Base-by-base conservation (phyloP, 1,139 yeast species). In the Sugiyamaella japonica region DNA sequence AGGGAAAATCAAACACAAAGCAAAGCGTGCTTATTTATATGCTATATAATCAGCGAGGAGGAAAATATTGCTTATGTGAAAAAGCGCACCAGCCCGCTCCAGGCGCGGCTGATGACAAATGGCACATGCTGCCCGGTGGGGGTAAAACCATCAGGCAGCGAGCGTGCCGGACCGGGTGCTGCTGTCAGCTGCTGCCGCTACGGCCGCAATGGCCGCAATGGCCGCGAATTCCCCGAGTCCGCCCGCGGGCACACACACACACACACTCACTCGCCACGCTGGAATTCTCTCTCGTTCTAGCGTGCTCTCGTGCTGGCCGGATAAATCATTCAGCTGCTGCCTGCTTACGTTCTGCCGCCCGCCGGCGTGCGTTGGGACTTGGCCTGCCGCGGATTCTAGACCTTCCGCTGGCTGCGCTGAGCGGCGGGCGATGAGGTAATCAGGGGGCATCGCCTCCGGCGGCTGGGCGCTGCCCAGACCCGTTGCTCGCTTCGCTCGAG, bases 101-200 rank as follows among this genome's bases (percentile, higher is more conserved):
- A 38, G 8, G 39, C 48, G 48, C 48, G 48, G 48, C 48, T 44
- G 39, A 44, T 44, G 25, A 44, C 48, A 44, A 44, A 44, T 44
- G 15, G 39, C 7, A 9, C 31, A 31, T 20, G 25, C 6, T 6
- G 25, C 6, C 25, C 37, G 34, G 15, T n/a, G 23, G 16, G 36
- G 16, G 23, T 42, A 9, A 42, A 25, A 29, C 37, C 8, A 12
- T 31, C 32, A 31, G 37, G 23, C 31, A 8, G 34, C 3, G 34
- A 29, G 34, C 34, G 34, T 3, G 34, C 34, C 34, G 34, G 34
- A 20, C 25, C 25, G 5, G 25, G 25, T 6, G 6, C 25, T 20
- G 25, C 25, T 20, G 25, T 20, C 37, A 8, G n/a, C 37, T 28
- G 9, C 31, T 9, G 31, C 31, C 31, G 31, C 31, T 28, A 28